Base-by-base conservation (phyloP, 129 eudicot species). In the Saussurea involucrata region DNA sequence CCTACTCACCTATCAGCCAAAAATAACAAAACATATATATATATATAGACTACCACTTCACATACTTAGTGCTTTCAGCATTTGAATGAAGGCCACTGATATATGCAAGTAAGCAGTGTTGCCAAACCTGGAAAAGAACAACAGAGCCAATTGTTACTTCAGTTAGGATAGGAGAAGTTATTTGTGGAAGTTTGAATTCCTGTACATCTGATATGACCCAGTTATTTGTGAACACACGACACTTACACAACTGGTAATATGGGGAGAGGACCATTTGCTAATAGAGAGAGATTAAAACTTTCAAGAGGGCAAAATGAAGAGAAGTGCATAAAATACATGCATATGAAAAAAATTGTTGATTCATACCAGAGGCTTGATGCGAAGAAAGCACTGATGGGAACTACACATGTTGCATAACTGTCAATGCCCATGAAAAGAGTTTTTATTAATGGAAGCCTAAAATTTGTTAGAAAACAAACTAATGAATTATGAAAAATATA, bases 11-110 rank as follows among this genome's bases (percentile, higher is more conserved):
- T 67, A 65, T 31, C 57, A n/a, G 53, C 17, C 4, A 46, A 4
- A 46, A 4, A 46, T 15, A 46, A 15, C 58, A 46, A 4, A 64
- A 60, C 34, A 85, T n/a, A n/a, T n/a, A n/a, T n/a, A 66, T 24
- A 20, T 8, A 22, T 70, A 68, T 2, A 1, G 4, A 75, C 5
- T n/a, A 61, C 24, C 31, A n/a, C 66, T 46, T 74, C 20, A 70
- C 97, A 76, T 92, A 95, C 99, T 95, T 64, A 95, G 85, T 78
- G 99, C 97, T 92, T 95, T 95, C 32, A 95, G 97, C 99, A 95
- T 95, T 88, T 95, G 99, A 72, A 95, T 95, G 90, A 95, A 95
- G 78, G 97, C 99, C 64, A 95, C 99, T 12, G 99, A 95, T 66
- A 95, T 95, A 83, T 89, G 94, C 86, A 95, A 92, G 83, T 91